phyloP scores from a whole-genome alignment of 1,139 yeast genomes.

The Geotrichum europaeum region DNA sequence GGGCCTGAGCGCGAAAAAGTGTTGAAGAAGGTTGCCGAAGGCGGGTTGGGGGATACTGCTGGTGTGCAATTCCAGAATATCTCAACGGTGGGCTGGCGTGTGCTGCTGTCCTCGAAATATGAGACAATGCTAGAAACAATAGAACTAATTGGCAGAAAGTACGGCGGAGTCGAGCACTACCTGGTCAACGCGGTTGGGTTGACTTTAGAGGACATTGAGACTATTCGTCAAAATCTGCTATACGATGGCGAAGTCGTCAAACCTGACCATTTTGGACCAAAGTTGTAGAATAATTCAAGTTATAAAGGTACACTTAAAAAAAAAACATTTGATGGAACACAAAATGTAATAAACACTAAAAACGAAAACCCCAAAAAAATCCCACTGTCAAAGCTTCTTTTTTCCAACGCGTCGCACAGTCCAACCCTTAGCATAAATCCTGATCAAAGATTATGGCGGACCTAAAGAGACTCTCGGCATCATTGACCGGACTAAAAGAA shows the following conservation, averaged over 20 bases:
- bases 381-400: background rate
- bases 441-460: constrained; percentile 6
- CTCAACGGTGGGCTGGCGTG: constrained; percentile 43
- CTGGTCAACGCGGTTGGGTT: constrained; percentile 46
- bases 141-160: constrained; percentile 44
- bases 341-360: background rate
- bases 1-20: constrained; percentile 18
- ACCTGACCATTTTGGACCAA: background rate
- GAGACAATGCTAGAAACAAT: constrained; percentile 70
- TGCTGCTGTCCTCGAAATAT: constrained; percentile 58
- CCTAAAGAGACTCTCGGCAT: constrained; percentile 6
- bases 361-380: background rate
- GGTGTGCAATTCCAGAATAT: background rate
- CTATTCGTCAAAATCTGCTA: constrained; percentile 43
- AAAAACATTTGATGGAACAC: background rate
- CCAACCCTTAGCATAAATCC: background rate
- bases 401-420: background rate
- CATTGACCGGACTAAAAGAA: constrained; percentile 10
- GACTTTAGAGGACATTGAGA: constrained; percentile 44
- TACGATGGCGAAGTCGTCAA: constrained; percentile 16
- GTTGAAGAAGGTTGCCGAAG: constrained; percentile 18
- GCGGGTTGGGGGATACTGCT: background rate
- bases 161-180: constrained; percentile 53
- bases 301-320: background rate
- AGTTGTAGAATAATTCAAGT: background rate